Evolutionary conservation across 768 basidiomycete genomes (phyloP), one percentile per base, ranked within the genome.

Genomic region (Tylopilus felleus): DNA sequence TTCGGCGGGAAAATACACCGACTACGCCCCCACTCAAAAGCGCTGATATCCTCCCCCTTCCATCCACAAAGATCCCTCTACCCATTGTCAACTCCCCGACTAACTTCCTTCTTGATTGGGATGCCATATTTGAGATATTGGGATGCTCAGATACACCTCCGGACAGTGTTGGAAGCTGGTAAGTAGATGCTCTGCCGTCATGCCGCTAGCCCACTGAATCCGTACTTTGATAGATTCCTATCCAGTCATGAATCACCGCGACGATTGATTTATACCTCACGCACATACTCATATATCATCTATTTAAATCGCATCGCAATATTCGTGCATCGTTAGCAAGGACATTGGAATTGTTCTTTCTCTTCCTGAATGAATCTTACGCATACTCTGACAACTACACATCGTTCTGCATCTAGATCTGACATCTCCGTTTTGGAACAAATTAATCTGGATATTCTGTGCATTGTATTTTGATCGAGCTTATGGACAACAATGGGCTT

Each of bases 41-140:
- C 33, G 27, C 42, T 36, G 44, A 49, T 13, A 40, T 46, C 0
- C 36, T 23, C 21, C 53, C 42, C 1, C 43, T 21, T 14, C 53
- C 42, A 2, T 50, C 46, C 10, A 33, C 59, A 33, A 43, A 53
- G 4, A 33, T 47, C 2, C 55, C 58, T 29, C 50, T 59, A 22
- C 29, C 42, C 13, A 8, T 47, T 19, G 4, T 51, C 22, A 51
- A 10, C 21, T 56, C 68, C 8, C 59, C 66, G 0, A 53, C 57
- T 36, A 56, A 65, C 28, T 61, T 53, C 16, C 64, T 47, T 17
- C 49, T 70, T 12, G 70, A 70, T 40, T 70, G 69, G 69, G 70
- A 70, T 42, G 49, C 29, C 16, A 70, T 70, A 55, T 70, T 71
- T 39, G 65, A 70, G n/a, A 27, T 65, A 22, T 44, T 70, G 38